These are phyloP conservation scores for Yamadazyma buinensis DNA, from an alignment of 1,139 yeast species.

Conservation along the genomic window DNA sequence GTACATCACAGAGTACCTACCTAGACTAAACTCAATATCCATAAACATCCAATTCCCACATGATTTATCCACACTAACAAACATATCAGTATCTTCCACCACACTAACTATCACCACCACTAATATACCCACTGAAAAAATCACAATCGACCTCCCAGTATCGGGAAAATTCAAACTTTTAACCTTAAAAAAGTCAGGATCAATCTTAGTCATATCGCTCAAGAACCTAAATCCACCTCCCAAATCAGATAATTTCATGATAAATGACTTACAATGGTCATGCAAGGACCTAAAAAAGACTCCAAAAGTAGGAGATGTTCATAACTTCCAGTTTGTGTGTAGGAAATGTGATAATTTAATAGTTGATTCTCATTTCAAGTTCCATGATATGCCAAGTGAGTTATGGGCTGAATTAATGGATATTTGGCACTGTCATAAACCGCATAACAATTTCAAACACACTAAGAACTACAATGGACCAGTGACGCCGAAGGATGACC, in stretches of 20 bases:
- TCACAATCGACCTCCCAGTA: constrained; percentile 2
- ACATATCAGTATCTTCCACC: not conserved
- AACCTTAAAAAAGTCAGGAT: constrained; percentile 7
- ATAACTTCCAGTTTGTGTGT: constrained; percentile 35
- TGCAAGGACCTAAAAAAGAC: constrained; percentile 35
- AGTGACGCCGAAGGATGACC: constrained; percentile 42
- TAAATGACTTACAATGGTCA: constrained; percentile 29
- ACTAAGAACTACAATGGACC: constrained; percentile 28
- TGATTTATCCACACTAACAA: constrained; percentile 3
- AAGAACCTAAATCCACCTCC: constrained; percentile 3
- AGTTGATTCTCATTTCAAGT: constrained; percentile 25
- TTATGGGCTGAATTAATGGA: constrained; percentile 96
- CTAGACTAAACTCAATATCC: constrained; percentile 33
- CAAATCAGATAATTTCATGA: constrained; percentile 18
- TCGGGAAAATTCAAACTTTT: constrained; percentile 4
- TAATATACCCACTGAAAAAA: not conserved
- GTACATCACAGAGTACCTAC: constrained; percentile 39
- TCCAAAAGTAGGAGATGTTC: constrained; percentile 20
- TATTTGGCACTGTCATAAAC: constrained; percentile 97
- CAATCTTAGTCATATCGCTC: constrained; percentile 10
- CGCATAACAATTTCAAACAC: constrained; percentile 22
- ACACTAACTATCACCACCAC: not conserved
- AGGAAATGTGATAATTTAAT: constrained; percentile 22
- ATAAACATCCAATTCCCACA: constrained; percentile 22
- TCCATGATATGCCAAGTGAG: constrained; percentile 83